Base-by-base conservation (phyloP, 306 rosid species). In the Hippophae tibetana region DNA sequence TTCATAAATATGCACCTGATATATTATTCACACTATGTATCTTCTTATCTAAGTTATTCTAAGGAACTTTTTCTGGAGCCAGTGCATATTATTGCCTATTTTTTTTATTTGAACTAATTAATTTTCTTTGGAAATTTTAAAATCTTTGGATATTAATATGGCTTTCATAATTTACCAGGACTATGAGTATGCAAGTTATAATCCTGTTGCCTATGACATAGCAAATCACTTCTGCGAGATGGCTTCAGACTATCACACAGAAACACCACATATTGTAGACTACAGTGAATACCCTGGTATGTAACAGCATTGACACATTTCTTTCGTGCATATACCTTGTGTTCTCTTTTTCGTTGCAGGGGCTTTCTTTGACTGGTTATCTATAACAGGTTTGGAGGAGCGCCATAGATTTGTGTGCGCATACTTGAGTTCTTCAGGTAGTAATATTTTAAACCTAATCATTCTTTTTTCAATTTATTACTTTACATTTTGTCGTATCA, bases 191-290 rank as follows among this genome's bases (percentile, higher is more conserved):
- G 79, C 92, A 60, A 84, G 87, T 73, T 89, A 89, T 51, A 89
- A 89, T 68, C 79, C 95, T 27, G 53, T 86, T 44, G 92, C 86
- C 60, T 86, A 79, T 79, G 97, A 89, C 77, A 81, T 89, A 52
- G 92, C 97, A 70, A 89, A 89, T 60, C 97, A 89, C 71, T 89
- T 89, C 67, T 81, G 84, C 44, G 97, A 89, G 74, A 89, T 89
- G 95, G 80, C 82, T n/a, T 86, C 95, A 0, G 81, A 89, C 57
- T 89, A 89, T 74, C 97, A 89, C 57, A 71, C 87, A 0, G 87
- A 89, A 54, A 74, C 82, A 43, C 97, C 97, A 6, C 95, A 86
- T 67, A 38, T 81, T 61, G 84, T 89, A 65, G 84, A 83, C 74
- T 76, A 13, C 72, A 78, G 63, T 51, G 81, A 86, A 78, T 89